Evolutionary conservation across 208 protist species (phyloP).

Genomic region (Trypanosomatidae sp.): DNA sequence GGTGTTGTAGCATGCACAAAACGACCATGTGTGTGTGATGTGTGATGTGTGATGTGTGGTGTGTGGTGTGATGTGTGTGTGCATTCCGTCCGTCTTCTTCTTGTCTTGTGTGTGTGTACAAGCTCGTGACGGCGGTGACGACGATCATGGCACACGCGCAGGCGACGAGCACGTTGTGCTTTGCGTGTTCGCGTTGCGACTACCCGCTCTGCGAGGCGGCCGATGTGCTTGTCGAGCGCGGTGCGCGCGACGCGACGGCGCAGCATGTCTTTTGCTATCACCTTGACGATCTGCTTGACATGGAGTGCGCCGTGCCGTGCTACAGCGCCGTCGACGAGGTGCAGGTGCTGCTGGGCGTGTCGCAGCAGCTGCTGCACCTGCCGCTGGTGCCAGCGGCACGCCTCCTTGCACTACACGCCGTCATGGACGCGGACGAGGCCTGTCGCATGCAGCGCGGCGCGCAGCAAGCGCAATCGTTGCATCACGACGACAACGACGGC

Average conservation of each 20-base stretch:
- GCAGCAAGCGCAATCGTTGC: not conserved
- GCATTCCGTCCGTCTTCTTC: not conserved
- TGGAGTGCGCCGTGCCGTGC: conserved; percentile 61
- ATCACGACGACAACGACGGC: not conserved
- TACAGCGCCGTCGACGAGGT: conserved; percentile 56
- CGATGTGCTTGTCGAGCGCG: conserved; percentile 22
- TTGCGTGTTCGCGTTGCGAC: conserved; percentile 64
- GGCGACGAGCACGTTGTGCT: conserved; percentile 18
- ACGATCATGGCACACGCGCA: not conserved
- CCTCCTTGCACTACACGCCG: conserved; percentile 38
- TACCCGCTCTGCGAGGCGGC: conserved; percentile 51
- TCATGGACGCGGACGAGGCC: conserved; percentile 31
- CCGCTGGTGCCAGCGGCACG: conserved; percentile 36
- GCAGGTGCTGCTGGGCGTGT: conserved; percentile 30
- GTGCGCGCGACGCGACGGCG: conserved; percentile 26
- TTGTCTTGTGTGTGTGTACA: not conserved
- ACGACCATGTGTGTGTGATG: not conserved
- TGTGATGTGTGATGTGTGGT: not conserved
- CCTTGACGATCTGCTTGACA: conserved; percentile 55
- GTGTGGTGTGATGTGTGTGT: not conserved
- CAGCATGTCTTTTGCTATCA: conserved; percentile 59
- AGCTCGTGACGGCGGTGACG: not conserved
- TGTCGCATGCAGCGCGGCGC: conserved; percentile 5
- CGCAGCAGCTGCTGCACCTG: conserved; percentile 32
- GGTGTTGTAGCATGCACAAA: not conserved